These are phyloP conservation scores for Cucumis sativus DNA, from an alignment of 306 rosid genomes.

Conservation along the genomic window DNA sequence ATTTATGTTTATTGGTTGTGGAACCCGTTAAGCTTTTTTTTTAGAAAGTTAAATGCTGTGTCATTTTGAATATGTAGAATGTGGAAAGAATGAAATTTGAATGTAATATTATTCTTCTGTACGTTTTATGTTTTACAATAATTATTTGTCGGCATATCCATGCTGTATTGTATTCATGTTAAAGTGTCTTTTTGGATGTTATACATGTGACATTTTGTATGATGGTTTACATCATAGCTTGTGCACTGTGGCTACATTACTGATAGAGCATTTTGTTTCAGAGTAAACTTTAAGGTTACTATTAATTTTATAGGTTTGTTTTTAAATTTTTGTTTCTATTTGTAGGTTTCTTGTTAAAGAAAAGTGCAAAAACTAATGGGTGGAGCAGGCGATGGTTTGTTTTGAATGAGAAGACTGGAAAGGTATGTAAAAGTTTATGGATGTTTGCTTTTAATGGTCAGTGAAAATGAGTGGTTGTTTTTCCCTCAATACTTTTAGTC, in stretches of 20 bases:
- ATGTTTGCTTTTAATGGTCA: not conserved
- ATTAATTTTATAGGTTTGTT: not conserved
- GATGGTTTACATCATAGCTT: not conserved
- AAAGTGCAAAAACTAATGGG: constrained; percentile 82
- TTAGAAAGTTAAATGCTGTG: not conserved
- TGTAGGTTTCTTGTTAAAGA: constrained; percentile 76
- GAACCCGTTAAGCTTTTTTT: not conserved
- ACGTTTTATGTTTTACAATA: not conserved
- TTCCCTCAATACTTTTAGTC: not conserved
- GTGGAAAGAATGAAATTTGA: not conserved
- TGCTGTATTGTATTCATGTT: not conserved
- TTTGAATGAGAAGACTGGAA: constrained; percentile 86
- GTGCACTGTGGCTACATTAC: not conserved
- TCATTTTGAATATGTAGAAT: not conserved
- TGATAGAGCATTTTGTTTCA: not conserved
- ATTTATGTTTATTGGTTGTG: not conserved
- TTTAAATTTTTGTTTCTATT: not conserved
- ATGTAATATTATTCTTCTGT: not conserved
- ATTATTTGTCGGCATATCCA: not conserved
- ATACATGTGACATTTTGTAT: not conserved
- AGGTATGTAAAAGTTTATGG: constrained; percentile 38
- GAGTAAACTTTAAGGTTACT: not conserved
- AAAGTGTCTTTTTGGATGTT: not conserved
- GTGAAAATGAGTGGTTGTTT: not conserved
- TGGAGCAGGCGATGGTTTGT: constrained; percentile 99